Percentiles rank a stretch among this genome's conserved stretches.
Evolutionary conservation across 2,329 filamentous ascomycete genomes (phyloP).

Genomic region (Cucurbitaria berberidis): DNA sequence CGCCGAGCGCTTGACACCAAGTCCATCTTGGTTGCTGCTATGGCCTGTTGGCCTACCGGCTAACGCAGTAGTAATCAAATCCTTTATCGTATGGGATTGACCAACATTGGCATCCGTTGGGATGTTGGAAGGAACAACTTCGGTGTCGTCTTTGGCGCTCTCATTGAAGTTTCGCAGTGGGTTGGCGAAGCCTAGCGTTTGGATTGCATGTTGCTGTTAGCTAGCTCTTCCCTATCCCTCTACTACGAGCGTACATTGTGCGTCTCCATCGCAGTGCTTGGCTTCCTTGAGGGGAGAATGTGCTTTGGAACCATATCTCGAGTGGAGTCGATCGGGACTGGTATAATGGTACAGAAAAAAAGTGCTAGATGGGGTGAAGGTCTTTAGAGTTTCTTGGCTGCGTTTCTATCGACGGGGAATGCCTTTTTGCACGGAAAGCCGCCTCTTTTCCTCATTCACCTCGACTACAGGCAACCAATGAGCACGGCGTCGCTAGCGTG

Average conservation of each 20-base stretch:
- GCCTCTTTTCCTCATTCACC: background rate
- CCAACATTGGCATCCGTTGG: slow-evolving; percentile 1
- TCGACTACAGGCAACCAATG: background rate
- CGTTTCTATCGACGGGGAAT: too few relatives aligned
- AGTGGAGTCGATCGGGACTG: background rate
- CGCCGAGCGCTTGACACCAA: background rate
- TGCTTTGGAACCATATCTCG: background rate
- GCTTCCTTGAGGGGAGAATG: background rate
- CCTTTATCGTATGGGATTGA: background rate
- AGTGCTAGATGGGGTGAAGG: too few relatives aligned
- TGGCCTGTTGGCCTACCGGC: background rate
- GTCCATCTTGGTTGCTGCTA: background rate
- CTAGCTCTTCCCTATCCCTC: background rate
- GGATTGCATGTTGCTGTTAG: background rate
- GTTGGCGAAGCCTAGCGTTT: background rate
- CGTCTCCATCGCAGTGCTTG: background rate
- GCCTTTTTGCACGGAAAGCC: too few relatives aligned
- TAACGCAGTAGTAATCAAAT: background rate
- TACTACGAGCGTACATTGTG: background rate
- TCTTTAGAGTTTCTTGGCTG: background rate
- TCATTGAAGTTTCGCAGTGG: background rate
- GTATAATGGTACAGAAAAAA: background rate
- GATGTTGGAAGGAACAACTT: background rate
- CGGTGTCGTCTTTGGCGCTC: background rate
- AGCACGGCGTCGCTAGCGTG: background rate